Base-by-base conservation (phyloP, 345 rosid genomes). In the Conringia planisiliqua region DNA sequence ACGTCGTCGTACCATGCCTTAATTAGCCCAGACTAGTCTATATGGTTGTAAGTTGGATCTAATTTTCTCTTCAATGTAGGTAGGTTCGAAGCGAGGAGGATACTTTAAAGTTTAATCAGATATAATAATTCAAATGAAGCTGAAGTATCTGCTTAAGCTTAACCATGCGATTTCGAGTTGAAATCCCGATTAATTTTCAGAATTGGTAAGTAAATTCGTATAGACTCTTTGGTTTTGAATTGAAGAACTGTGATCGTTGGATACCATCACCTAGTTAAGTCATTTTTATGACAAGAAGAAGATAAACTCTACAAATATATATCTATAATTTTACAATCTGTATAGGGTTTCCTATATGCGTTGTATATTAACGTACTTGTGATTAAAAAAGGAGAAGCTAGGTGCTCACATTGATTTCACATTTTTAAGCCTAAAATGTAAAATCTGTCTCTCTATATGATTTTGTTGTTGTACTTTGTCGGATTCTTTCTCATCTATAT, bases 41-140 rank as follows among this genome's bases (percentile, higher is more conserved):
- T 17, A 65, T 65, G 70, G 70, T 65, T 65, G 43, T 32, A 46
- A 32, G 70, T 65, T 47, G 57, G 43, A 47, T 18, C 39, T 47
- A n/a, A 18, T 65, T 64, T 44, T 48, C 56, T 47, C 69, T 65
- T 47, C 57, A 65, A 47, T 47, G 70, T 32, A 6, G 30, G 70
- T 65, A 65, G 70, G 56, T 64, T 44, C 10, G 56, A 30, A 29
- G 38, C n/a, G n/a, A n/a, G 40, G 27, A 40, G 36, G 14, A 62
- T 22, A 39, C 22, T 43, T 62, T 26, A 24, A 24, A 7, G 12
- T 24, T 40, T 62, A 44, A 27, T 63, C 39, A 44, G n/a, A 62
- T 62, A 43, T 42, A 61, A 13, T 22, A 5, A 61, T 26, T 62
- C 6, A 24, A 59, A 43, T 59, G 16, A 17, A 12, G 50, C 32